Percentiles rank a stretch among this genome's conserved stretches.
phyloP scores from a whole-genome alignment of 2,329 filamentous ascomycete genomes.

The Teratosphaeria epicoccoides region DNA sequence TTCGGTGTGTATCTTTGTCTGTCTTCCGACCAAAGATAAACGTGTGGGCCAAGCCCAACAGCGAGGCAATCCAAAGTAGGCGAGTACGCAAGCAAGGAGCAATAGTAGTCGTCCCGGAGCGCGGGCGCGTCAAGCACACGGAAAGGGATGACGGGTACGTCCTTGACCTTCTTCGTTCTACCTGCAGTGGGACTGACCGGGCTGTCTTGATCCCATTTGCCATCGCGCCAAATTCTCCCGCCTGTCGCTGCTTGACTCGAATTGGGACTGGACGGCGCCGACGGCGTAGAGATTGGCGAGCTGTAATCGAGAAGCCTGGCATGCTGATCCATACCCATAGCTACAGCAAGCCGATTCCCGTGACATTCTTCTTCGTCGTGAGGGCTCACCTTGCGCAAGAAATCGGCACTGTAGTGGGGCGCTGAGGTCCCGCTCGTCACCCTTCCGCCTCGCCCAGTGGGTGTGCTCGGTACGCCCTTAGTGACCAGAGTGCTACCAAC shows the following conservation, averaged over 20 bases:
- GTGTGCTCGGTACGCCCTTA: constrained; percentile 27
- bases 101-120: constrained; percentile 93
- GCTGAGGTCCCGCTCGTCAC: constrained; percentile 64
- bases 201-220: constrained; percentile 12
- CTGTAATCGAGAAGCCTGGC: constrained; percentile 49
- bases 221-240: constrained; percentile 1
- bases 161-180: constrained; percentile 13
- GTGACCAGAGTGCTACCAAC: constrained; percentile 52
- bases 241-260: background rate
- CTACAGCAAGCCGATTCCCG: constrained; percentile 63
- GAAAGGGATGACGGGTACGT: constrained; percentile 23
- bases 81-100: constrained; percentile 80
- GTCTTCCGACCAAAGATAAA: constrained; percentile 84
- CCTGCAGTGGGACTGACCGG: constrained; percentile 1
- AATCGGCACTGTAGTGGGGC: constrained; percentile 49
- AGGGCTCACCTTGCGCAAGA: constrained; percentile 32
- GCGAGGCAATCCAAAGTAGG: constrained; percentile 63
- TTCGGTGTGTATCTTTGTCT: constrained; percentile 33
- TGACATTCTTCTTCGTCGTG: constrained; percentile 41
- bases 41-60: constrained; percentile 65
- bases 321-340: constrained; percentile 66
- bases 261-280: background rate
- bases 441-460: constrained; percentile 54
- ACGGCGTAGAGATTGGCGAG: constrained; percentile 21
- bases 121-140: constrained; percentile 73